These are phyloP conservation scores for Anthracocystis setariae DNA, from an alignment of 1,284 basidiomycete species.

Conservation along the genomic window DNA sequence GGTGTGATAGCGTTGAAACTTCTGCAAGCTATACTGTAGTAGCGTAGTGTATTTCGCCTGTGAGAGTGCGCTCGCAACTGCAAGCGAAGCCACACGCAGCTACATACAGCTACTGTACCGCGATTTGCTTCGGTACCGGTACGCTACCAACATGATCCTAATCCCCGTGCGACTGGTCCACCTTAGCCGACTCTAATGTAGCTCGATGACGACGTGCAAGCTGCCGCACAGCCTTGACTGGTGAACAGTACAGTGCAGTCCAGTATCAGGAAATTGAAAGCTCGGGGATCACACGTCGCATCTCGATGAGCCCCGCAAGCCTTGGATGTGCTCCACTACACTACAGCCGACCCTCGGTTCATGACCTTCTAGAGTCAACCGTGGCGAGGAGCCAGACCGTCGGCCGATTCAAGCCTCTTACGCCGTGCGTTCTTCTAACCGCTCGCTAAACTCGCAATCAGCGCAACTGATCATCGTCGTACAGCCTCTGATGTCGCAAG, in stretches of 20 bases:
- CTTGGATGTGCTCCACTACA: too few species aligned
- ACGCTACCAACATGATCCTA: conserved; percentile 4
- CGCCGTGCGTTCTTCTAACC: background rate
- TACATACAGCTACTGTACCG: background rate
- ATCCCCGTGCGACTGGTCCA: conserved; percentile 8
- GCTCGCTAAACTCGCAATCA: background rate
- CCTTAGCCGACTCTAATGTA: background rate
- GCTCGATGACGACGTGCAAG: background rate
- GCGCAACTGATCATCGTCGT: background rate
- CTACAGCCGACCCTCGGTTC: too few species aligned
- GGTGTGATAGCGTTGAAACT: too few species aligned
- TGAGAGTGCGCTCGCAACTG: background rate
- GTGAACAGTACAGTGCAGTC: too few species aligned
- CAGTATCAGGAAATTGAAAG: too few species aligned
- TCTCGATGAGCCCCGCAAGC: too few species aligned
- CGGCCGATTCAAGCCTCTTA: background rate
- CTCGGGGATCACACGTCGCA: too few species aligned
- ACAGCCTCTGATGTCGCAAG: conserved; percentile 10
- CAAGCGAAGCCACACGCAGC: background rate
- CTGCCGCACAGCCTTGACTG: too few species aligned
- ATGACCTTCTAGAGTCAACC: background rate
- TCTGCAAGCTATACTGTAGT: too few species aligned
- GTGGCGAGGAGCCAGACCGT: conserved; percentile 1
- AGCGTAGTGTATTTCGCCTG: too few species aligned
- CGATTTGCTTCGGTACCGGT: background rate